Percentiles rank a stretch among this genome's conserved stretches.
phyloP scores from a whole-genome alignment of 331 rosid genomes.

The Malus hybrid region DNA sequence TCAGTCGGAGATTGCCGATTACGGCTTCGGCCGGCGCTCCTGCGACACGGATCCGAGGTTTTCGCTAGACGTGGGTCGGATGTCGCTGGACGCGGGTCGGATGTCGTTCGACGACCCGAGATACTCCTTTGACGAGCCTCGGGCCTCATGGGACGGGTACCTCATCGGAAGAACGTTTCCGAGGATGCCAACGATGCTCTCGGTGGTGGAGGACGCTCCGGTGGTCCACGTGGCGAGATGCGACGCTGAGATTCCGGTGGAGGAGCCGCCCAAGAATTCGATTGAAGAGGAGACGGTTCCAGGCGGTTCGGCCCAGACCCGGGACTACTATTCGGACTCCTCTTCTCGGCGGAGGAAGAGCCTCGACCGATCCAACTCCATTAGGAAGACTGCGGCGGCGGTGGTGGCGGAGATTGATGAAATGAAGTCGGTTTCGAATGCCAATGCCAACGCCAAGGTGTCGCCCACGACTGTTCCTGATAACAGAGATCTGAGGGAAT shows the following conservation, averaged over 20 bases:
- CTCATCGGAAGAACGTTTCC: slow-evolving; percentile 58
- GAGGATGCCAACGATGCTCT: slow-evolving; percentile 86
- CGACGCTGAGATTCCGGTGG: slow-evolving; percentile 77
- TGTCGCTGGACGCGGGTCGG: slow-evolving; percentile 27
- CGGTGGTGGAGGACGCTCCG: slow-evolving; percentile 91
- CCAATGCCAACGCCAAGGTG: slow-evolving; percentile 57
- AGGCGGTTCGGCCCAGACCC: slow-evolving; percentile 79
- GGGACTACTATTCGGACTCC: slow-evolving; percentile 76
- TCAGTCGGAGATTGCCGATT: slow-evolving; percentile 98
- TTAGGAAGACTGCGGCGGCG: slow-evolving; percentile 84
- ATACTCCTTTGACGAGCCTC: slow-evolving; percentile 82
- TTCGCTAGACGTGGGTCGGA: slow-evolving; percentile 47
- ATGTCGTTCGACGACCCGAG: slow-evolving; percentile 83
- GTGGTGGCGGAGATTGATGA: slow-evolving; percentile 95
- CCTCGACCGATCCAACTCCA: slow-evolving; percentile 83
- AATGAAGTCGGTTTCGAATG: slow-evolving; percentile 46
- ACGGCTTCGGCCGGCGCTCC: slow-evolving; percentile 87
- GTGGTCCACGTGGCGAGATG: slow-evolving; percentile 56
- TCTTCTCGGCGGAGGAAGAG: slow-evolving; percentile 76
- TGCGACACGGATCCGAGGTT: slow-evolving; percentile 97
- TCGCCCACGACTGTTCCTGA: slow-evolving; percentile 54
- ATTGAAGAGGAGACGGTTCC: slow-evolving; percentile 53
- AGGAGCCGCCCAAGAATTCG: slow-evolving; percentile 47
- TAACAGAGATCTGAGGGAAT: slow-evolving; percentile 47
- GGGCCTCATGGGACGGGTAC: slow-evolving; percentile 98